phyloP scores from a whole-genome alignment of 1,284 basidiomycete genomes.

The Cystobasidium pallidum region DNA sequence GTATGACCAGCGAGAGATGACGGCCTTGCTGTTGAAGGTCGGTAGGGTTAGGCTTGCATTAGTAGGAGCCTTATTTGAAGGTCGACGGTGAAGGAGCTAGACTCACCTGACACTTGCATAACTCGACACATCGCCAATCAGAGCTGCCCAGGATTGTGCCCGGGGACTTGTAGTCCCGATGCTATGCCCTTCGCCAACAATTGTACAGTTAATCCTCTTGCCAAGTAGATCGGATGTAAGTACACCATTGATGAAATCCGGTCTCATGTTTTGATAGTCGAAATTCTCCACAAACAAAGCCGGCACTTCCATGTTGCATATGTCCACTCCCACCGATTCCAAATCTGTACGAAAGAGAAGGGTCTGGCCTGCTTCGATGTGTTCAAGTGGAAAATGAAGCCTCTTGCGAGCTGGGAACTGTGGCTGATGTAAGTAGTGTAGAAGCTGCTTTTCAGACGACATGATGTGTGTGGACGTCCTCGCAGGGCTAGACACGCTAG shows the following conservation, averaged over 20 bases:
- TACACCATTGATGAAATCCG: conserved; percentile 95
- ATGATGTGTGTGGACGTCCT: conserved; percentile 50
- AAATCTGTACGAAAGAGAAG: conserved; percentile 57
- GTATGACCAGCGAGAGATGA: conserved; percentile 88
- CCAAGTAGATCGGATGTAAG: conserved; percentile 92
- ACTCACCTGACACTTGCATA: conserved; percentile 31
- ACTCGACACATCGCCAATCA: conserved; percentile 68
- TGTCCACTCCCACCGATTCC: conserved; percentile 66
- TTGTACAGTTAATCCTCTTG: conserved; percentile 89
- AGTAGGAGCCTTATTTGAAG: no score
- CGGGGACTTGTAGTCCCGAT: conserved; percentile 45
- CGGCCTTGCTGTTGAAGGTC: conserved; percentile 74
- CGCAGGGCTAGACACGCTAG: neutral
- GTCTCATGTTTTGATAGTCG: conserved; percentile 88
- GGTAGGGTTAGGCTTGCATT: no score
- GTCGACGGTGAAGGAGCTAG: neutral
- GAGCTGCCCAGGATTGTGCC: conserved; percentile 68
- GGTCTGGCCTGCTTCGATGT: conserved; percentile 67
- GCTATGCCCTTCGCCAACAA: conserved; percentile 62
- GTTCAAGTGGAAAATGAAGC: conserved; percentile 73
- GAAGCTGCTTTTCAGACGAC: conserved; percentile 53
- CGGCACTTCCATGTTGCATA: conserved; percentile 76
- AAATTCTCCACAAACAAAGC: conserved; percentile 99
- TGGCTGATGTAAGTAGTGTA: conserved; percentile 55
- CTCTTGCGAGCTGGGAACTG: conserved; percentile 72